phyloP scores from a whole-genome alignment of 75 land plant species.

The Larix kaempferi region DNA sequence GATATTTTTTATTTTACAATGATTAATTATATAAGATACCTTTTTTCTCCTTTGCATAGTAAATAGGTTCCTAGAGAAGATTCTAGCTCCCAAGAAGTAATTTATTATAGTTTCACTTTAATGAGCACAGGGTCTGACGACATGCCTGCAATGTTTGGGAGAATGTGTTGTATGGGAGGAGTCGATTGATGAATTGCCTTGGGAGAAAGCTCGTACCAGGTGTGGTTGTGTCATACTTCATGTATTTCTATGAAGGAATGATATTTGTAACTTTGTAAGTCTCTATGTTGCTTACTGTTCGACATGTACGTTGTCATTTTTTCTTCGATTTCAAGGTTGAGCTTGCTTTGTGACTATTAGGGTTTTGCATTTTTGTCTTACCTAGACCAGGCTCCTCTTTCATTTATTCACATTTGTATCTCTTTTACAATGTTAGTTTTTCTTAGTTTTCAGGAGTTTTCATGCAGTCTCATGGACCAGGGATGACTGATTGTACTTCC shows the following conservation, averaged over 20 bases:
- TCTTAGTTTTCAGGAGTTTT: no score
- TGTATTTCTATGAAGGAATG: background rate
- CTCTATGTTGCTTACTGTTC: background rate
- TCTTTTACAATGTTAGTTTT: no score
- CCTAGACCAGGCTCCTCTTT: no score
- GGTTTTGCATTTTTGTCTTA: no score
- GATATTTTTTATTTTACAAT: background rate
- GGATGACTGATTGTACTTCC: no score
- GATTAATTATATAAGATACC: background rate
- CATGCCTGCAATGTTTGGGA: slow-evolving; percentile 61
- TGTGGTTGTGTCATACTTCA: slow-evolving; percentile 15
- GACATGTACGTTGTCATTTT: background rate
- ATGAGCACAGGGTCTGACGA: slow-evolving; percentile 47
- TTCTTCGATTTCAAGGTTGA: no score
- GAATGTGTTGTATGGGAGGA: slow-evolving; percentile 84
- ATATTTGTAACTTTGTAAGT: background rate
- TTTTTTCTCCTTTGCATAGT: background rate
- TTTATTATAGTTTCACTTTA: background rate
- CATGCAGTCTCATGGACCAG: no score
- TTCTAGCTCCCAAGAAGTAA: background rate
- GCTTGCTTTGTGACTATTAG: no score
- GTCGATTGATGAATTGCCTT: slow-evolving; percentile 66
- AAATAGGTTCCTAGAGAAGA: background rate
- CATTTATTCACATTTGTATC: no score
- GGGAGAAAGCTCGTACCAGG: slow-evolving; percentile 77